Percentiles rank a stretch among this genome's conserved stretches.
These are phyloP conservation scores for Oryza rufipogon DNA, from an alignment of 176 grass and related monocot genomes.

Conservation along the genomic window DNA sequence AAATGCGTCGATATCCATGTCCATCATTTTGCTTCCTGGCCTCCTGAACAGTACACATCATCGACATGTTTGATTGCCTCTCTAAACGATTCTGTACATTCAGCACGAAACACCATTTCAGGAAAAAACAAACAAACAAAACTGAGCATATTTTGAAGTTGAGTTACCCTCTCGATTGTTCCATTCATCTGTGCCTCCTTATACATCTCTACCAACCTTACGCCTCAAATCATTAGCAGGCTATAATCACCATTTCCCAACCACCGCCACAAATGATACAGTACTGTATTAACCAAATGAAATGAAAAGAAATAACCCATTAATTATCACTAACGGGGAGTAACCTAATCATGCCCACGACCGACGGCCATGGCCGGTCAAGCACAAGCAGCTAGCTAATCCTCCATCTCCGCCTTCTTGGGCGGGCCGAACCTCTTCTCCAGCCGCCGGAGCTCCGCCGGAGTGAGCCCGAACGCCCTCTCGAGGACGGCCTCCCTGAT, in stretches of 20 bases:
- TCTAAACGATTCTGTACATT: neutral
- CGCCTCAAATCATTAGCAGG: neutral
- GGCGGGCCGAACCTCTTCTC: conserved; percentile 68
- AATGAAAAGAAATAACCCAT: conserved; percentile 23
- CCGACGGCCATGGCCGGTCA: neutral
- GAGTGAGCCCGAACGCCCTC: conserved; percentile 65
- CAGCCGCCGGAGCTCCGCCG: conserved; percentile 52
- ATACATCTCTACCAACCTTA: neutral
- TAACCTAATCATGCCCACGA: conserved; percentile 10
- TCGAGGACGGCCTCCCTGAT: conserved; percentile 62
- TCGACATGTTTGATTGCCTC: neutral
- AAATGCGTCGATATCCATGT: no score
- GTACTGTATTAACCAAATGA: conserved; percentile 8
- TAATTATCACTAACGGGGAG: neutral
- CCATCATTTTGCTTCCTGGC: no score
- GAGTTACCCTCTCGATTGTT: neutral
- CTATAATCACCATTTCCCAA: neutral
- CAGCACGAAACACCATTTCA: neutral
- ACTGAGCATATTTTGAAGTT: neutral
- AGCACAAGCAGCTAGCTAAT: neutral
- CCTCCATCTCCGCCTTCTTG: conserved; percentile 42
- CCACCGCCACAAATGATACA: conserved; percentile 10
- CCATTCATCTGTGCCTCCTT: neutral
- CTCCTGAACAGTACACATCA: neutral
- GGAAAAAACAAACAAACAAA: neutral